Conservation (phyloP, 768 basidiomycete genomes). For the Suillus decipiens region DNA sequence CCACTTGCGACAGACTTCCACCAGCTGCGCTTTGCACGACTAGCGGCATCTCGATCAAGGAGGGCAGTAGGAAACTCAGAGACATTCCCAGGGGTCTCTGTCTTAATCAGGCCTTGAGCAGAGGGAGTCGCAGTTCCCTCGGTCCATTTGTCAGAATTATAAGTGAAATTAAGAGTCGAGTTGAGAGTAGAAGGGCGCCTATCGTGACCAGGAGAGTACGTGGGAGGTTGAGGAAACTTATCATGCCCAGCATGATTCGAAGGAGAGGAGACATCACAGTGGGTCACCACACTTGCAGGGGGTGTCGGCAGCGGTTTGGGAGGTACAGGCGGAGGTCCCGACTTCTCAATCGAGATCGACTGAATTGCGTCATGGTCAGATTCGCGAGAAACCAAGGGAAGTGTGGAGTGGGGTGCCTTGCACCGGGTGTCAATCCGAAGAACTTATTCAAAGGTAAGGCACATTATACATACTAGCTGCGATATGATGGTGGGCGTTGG, state of each 20-base stretch:
- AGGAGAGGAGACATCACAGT: conserved; percentile 24
- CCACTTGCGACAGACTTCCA: not conserved
- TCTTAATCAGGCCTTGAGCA: conserved; percentile 21
- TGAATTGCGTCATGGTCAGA: conserved; percentile 18
- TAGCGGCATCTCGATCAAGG: too few species aligned
- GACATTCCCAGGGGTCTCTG: conserved; percentile 23
- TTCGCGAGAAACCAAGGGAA: conserved; percentile 23
- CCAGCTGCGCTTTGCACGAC: not conserved
- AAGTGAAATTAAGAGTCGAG: conserved; percentile 5
- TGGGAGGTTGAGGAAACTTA: conserved; percentile 26
- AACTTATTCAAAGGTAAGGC: conserved; percentile 9
- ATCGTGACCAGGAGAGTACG: conserved; percentile 30
- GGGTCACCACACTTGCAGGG: conserved; percentile 26
- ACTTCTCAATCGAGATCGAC: conserved; percentile 22
- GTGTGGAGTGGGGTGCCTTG: conserved; percentile 30
- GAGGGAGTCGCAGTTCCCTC: conserved; percentile 26
- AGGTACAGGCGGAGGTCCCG: conserved; percentile 22
- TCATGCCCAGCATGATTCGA: conserved; percentile 18
- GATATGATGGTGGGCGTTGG: conserved; percentile 28
- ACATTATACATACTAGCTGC: conserved; percentile 25
- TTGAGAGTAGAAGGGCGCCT: conserved; percentile 27
- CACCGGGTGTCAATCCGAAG: not conserved
- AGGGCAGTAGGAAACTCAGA: conserved; percentile 14
- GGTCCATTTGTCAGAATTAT: conserved; percentile 33
- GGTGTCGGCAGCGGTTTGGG: conserved; percentile 36